Evolutionary conservation across 1,284 basidiomycete genomes (phyloP), one percentile per base, ranked within the genome.

Genomic region (Apiotrichum brassicae): DNA sequence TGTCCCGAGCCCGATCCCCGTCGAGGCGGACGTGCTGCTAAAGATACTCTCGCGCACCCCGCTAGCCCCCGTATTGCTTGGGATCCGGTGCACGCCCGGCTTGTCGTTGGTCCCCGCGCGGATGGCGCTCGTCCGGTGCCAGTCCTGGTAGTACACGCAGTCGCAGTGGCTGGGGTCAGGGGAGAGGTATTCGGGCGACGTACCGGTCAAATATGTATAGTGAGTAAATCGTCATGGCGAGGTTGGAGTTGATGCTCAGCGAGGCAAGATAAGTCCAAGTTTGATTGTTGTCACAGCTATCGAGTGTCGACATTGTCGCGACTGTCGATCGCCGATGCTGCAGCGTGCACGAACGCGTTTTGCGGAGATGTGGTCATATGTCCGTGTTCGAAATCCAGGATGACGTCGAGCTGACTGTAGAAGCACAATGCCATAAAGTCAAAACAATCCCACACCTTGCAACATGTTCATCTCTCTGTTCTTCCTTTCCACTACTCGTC

Each of bases 61-160:
- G 14, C 23, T n/a, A 12, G 4, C 48, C 48, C 9, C 44, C 11
- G 53, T 44, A 5, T 56, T n/a, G 12, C 53, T 79, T 77, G 61
- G 82, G 77, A 53, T 82, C 16, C 69, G 60, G 53, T 69, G 84
- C 45, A 93, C 86, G 24, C 82, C 87, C 11, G 83, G 82, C 38
- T 86, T 78, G 49, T 87, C 79, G 43, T 80, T 81, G 23, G 85
- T 82, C 62, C 83, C 79, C 13, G 78, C 77, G 64, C 82, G 84
- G 24, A 85, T 81, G 28, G 83, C 79, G 49, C 80, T 81, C 0
- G 85, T 83, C 43, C 90, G 82, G 63, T 91, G 86, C 87, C 88
- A 92, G 71, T 92, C 88, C 62, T 93, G 90, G 71, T 93, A 94
- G 75, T 91, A 94, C 43, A 94, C 80, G 67, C 88, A 91, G 39